These are phyloP conservation scores for Ceratocystis variospora DNA, from an alignment of 2,329 filamentous ascomycete genomes.

Conservation along the genomic window DNA sequence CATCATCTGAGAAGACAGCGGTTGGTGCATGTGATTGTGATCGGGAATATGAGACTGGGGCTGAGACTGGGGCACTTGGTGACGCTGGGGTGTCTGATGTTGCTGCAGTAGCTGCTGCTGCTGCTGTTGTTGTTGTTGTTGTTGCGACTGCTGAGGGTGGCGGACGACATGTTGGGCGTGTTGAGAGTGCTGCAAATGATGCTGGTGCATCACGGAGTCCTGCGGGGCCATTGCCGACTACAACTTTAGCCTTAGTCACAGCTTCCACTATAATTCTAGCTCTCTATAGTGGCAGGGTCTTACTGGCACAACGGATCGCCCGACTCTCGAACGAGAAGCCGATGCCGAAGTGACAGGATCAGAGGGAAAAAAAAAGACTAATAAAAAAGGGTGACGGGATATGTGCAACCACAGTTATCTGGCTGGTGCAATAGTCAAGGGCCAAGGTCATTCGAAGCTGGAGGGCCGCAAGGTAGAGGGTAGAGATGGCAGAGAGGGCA, in stretches of 20 bases:
- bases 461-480: background rate
- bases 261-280: background rate
- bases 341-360: background rate
- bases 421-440: background rate
- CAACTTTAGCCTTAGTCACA: background rate
- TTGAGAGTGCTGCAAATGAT: constrained; percentile 22
- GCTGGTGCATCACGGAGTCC: constrained; percentile 20
- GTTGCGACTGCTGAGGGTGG: constrained; percentile 20
- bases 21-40: constrained; percentile 6
- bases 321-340: background rate
- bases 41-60: constrained; percentile 5
- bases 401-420: background rate
- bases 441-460: background rate
- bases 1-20: background rate
- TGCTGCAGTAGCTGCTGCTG: constrained; percentile 20
- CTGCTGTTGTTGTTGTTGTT: background rate
- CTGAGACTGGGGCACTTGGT: constrained; percentile 1
- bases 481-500: background rate
- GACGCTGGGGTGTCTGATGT: constrained; percentile 22
- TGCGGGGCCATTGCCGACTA: constrained; percentile 10
- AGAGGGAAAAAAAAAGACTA: background rate
- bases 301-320: constrained; percentile 12
- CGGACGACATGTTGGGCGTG: constrained; percentile 11
- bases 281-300: background rate
- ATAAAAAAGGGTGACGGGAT: background rate